A percentile compares a stretch with the other conserved stretches of the same genome.
Evolutionary conservation across 139 green algal genomes (phyloP).

Genomic region (Chlamydomonas schloesseri): DNA sequence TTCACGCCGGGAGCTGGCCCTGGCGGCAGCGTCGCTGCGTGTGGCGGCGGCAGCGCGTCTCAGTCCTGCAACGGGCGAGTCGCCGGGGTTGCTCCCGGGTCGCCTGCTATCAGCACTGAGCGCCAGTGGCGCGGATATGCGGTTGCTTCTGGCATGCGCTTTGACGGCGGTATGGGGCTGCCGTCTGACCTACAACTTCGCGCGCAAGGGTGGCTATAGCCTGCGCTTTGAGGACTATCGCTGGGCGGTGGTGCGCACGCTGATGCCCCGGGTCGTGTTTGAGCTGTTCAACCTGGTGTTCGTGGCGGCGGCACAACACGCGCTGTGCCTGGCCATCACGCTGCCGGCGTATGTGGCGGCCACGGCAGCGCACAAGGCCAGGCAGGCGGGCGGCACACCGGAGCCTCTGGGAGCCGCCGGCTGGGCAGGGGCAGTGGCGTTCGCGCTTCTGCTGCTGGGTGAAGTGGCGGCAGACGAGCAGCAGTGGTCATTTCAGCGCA

Average conservation of each 20-base stretch:
- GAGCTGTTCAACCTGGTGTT: slow-evolving; percentile 57
- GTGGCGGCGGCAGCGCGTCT: not conserved
- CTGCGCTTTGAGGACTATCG: slow-evolving; percentile 33
- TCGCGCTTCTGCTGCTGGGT: not conserved
- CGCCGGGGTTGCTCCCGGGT: not conserved
- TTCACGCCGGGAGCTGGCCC: slow-evolving; percentile 1
- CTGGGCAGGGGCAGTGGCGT: not conserved
- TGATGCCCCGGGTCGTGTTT: slow-evolving; percentile 46
- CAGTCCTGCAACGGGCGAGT: not conserved
- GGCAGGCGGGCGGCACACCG: not conserved
- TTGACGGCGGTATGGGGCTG: slow-evolving; percentile 55
- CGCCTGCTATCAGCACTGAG: not conserved
- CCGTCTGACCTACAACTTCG: slow-evolving; percentile 68
- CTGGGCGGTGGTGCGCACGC: slow-evolving; percentile 24
- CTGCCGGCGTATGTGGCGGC: not conserved
- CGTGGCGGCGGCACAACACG: slow-evolving; percentile 48
- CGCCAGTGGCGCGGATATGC: not conserved
- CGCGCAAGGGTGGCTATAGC: slow-evolving; percentile 45
- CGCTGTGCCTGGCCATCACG: slow-evolving; percentile 39
- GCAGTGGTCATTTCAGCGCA: slow-evolving; percentile 38
- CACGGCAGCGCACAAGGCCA: not conserved
- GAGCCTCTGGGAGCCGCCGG: not conserved
- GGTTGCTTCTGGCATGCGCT: slow-evolving; percentile 17
- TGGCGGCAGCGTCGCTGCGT: not conserved
- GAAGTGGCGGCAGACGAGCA: slow-evolving; percentile 33